Base-by-base conservation (phyloP, 108 stramenopile genomes). In the Pseudonitzschia delicatissima region DNA sequence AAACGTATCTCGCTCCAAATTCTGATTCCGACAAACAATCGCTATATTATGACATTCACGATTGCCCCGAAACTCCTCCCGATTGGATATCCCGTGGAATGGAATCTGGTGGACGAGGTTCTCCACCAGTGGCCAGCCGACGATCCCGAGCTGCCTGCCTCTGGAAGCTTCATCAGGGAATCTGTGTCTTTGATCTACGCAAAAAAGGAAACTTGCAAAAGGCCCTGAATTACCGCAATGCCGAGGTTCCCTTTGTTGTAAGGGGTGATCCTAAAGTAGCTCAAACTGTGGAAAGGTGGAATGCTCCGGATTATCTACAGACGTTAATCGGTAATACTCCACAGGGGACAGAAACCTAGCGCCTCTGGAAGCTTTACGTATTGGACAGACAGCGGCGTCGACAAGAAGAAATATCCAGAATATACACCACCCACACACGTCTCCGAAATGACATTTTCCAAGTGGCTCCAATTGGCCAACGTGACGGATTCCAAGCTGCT, bases 331-430 rank as follows among this genome's bases (percentile, higher is more conserved):
- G 74, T 15, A 87, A 58, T 31, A 66, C 73, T 52, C 37, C 52
- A 36, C 76, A 90, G 31, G 72, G 90, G 1, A 77, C 90, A 25
- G 97, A 97, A 78, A 81, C 85, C 58, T n/a, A 81, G 74, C 18
- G 74, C 57, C 1, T 86, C 86, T 78, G 98, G 98, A 71, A 96
- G 97, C 64, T 97, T 98, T 83, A 96, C 98, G 96, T 99, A 96
- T 69, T 98, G 84, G 85, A 76, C 78, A 50, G 53, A 21, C 50
- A 57, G 23, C 45, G 36, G n/a, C 28, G 69, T 20, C 58, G 68
- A 66, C 44, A n/a, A 31, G 40, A 64, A 28, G 1, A 42, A 53
- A 26, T 26, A 66, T 21, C 57, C 63, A 37, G 57, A 62, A 42
- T 96, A 92, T 92, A 57, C 77, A 57, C 78, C 79, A n/a, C 95